Evolutionary conservation across 495 filamentous ascomycete species (phyloP), one percentile per base, ranked within the genome.

Genomic region (Chaetomium fimeti): DNA sequence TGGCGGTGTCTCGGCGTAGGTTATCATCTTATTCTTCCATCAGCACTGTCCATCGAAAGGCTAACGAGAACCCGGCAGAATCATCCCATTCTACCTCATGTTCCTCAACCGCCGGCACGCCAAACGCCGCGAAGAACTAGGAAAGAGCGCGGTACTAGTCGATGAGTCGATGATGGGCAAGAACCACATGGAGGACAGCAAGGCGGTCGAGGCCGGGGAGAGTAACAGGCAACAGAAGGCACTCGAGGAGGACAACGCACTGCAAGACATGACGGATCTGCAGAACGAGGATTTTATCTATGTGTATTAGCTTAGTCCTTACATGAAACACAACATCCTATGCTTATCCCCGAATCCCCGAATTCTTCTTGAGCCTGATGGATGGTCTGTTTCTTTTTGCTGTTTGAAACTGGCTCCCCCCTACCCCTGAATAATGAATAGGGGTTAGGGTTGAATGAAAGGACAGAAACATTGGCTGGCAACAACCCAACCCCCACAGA

Each of bases 231-330:
- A 73, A 69, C 60, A 74, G 74, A 36, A 72, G 71, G 11, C 66
- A 65, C 60, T 80, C 18, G 75, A 77, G 28, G 77, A 81, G 24
- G 79, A 80, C 22, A 81, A 81, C 62, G 81, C 78, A 1, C 49
- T 81, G 61, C 77, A 77, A n/a, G 82, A 85, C 66, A 72, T 83
- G 64, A 81, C 83, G 3, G 83, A 85, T 68, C 67, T 78, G 68
- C 71, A 75, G 66, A 85, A 87, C 42, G 84, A 85, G 67, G 82
- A 86, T 49, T 86, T 85, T 66, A 82, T 86, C 27, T 85, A 83
- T 68, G 83, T 87, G 22, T 85, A 84, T 57, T 85, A 57, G 57
- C 49, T 36, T 36, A 9, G 5, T 11, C 5, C 1, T 11, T 11
- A 36, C 12, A 36, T 36, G 32, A 36, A 11, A 11, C 32, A 36